phyloP scores from a whole-genome alignment of 345 rosid species.

The Zanthoxylum bungeanum region DNA sequence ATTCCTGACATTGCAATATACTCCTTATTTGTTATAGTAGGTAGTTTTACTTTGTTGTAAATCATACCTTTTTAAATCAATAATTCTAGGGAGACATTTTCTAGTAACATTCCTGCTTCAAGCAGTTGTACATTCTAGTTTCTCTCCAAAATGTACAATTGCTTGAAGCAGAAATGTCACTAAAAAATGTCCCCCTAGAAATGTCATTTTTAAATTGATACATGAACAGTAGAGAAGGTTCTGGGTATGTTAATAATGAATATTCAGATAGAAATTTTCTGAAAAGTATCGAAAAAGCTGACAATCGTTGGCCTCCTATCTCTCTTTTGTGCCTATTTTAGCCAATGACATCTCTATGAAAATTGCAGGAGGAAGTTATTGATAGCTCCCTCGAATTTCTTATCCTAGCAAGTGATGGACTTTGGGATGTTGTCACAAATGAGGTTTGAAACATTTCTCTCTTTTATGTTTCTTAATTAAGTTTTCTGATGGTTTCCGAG shows the following conservation, averaged over 20 bases:
- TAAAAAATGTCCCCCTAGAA: too few species aligned
- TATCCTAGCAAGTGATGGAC: constrained; percentile 98
- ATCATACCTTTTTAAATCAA: too few species aligned
- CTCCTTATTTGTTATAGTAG: neutral
- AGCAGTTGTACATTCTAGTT: too few species aligned
- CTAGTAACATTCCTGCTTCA: too few species aligned
- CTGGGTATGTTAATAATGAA: neutral
- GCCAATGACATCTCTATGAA: constrained; percentile 10
- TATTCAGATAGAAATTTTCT: neutral
- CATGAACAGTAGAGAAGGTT: neutral
- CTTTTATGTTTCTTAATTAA: neutral
- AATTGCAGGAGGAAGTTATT: constrained; percentile 82
- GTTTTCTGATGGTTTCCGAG: neutral
- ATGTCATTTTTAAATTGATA: neutral
- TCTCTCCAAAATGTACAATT: too few species aligned
- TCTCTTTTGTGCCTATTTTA: neutral
- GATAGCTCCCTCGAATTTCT: constrained; percentile 97
- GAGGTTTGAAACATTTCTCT: constrained; percentile 47
- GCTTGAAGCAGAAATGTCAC: too few species aligned
- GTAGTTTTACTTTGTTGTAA: neutral
- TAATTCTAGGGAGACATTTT: too few species aligned
- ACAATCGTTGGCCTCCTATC: neutral
- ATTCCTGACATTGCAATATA: constrained; percentile 7
- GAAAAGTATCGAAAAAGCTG: neutral
- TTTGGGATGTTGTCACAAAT: constrained; percentile 97